Evolutionary conservation across 23 red algal genomes (phyloP).

Genomic region (Gracilaria gracilis): DNA sequence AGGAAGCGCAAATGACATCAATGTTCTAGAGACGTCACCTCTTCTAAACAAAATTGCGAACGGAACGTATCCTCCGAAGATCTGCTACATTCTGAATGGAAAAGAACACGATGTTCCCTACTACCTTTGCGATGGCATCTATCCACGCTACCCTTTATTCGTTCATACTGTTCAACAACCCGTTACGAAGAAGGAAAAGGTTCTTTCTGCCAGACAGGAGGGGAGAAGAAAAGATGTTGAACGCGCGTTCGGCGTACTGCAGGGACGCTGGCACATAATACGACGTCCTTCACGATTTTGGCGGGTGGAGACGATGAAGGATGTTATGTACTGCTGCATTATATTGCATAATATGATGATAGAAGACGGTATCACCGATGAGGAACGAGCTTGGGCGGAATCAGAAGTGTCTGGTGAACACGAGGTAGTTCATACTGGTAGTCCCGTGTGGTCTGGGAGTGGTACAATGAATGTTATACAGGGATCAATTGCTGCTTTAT

Average conservation of each 20-base stretch:
- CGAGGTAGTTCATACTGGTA: no score
- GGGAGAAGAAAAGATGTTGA: conserved; percentile 45
- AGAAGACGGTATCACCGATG: not conserved
- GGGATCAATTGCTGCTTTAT: no score
- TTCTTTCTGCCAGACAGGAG: conserved; percentile 28
- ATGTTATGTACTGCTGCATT: conserved; percentile 12
- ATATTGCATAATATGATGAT: conserved; percentile 52
- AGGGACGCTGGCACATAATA: conserved; percentile 23
- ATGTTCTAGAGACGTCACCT: conserved; percentile 40
- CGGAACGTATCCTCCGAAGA: not conserved
- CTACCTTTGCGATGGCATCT: conserved; percentile 44
- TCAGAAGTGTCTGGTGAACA: no score
- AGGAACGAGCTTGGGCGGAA: not conserved
- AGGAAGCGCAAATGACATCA: conserved; percentile 49
- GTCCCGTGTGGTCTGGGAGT: no score
- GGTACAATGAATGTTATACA: no score
- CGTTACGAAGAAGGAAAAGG: not conserved
- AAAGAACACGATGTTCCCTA: conserved; percentile 21
- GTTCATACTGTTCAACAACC: not conserved
- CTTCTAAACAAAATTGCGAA: conserved; percentile 9
- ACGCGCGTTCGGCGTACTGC: conserved; percentile 55
- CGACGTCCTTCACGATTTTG: conserved; percentile 15
- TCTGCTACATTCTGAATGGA: conserved; percentile 15
- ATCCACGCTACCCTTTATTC: conserved; percentile 36
- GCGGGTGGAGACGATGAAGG: not conserved